Evolutionary conservation across 164 flowering plant genomes (phyloP), one percentile per base, ranked within the genome.

Genomic region (Chloranthus sessilifolius): DNA sequence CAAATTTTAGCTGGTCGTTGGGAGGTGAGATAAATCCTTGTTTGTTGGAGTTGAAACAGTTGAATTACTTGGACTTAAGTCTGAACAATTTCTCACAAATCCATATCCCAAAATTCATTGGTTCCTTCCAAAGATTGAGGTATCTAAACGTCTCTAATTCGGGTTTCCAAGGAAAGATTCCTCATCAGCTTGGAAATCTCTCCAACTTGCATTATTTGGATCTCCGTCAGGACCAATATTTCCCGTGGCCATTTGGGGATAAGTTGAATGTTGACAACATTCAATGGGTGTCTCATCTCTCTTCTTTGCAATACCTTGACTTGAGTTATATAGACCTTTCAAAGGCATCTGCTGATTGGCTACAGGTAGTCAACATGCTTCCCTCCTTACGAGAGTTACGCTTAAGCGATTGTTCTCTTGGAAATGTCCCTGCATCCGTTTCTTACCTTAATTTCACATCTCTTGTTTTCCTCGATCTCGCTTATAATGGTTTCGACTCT

Each of bases 151-250:
- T 53, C 16, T 53, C 57, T 2, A 2, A 7, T 6, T 20, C 47
- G 2, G 27, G 36, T 1, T 31, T 53, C 4, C 20, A 8, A 2
- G 57, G 57, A 30, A 22, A 17, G 16, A 29, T 53, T 20, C 47
- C 47, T 8, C 23, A 42, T 9, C 27, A 22, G 26, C 47, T 53
- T 31, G 48, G 57, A 29, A 53, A 53, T 22, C 57, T 53, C 37
- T 41, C 57, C 3, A 42, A 30, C 2, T 21, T 53, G 8, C 5
- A 14, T 9, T 9, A 10, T 16, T 21, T 51, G 10, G 8, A 37
- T 37, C 30, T 51, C 8, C 9, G 6, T 20, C 25, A 5, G n/a
- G n/a, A n/a, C n/a, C n/a, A n/a, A n/a, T n/a, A n/a, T 0, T 26
- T n/a, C 19, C 19, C 12, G 24, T 24, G 5, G 14, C 31, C 48